phyloP scores from a whole-genome alignment of 106 monocot species.

The Allium fistulosum region DNA sequence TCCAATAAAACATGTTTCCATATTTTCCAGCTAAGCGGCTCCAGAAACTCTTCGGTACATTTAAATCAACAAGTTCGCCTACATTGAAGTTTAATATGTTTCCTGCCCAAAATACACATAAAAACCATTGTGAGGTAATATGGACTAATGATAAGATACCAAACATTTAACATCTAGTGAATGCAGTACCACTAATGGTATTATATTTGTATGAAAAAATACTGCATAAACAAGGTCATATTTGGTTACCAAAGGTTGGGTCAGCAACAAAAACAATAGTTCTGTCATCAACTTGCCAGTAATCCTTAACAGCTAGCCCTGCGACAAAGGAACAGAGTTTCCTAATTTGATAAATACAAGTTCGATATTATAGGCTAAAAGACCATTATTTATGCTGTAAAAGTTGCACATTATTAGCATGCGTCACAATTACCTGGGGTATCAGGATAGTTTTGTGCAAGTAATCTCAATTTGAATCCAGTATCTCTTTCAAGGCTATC shows the following conservation, averaged over 20 bases:
- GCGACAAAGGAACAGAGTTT: constrained; percentile 4
- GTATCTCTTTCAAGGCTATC: constrained; percentile 80
- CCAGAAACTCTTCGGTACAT: constrained; percentile 85
- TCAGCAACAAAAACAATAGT: constrained; percentile 95
- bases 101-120: constrained; percentile 21
- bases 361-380: no score
- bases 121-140: not conserved
- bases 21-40: constrained; percentile 84
- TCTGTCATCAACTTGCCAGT: constrained; percentile 87
- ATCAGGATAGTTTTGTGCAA: constrained; percentile 93
- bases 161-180: not conserved
- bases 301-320: constrained; percentile 91
- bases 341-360: no score
- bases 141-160: not conserved
- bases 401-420: no score
- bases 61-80: constrained; percentile 69
- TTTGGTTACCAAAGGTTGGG: constrained; percentile 79
- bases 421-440: constrained; percentile 58
- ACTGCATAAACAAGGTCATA: not conserved
- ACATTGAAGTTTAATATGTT: constrained; percentile 87
- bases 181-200: not conserved
- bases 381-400: no score
- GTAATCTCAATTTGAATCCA: constrained; percentile 83
- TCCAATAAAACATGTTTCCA: constrained; percentile 97
- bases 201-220: not conserved